A percentile compares a stretch with the other conserved stretches of the same genome.
phyloP scores from a whole-genome alignment of 2,329 filamentous ascomycete species.

The Penicillium crustosum region DNA sequence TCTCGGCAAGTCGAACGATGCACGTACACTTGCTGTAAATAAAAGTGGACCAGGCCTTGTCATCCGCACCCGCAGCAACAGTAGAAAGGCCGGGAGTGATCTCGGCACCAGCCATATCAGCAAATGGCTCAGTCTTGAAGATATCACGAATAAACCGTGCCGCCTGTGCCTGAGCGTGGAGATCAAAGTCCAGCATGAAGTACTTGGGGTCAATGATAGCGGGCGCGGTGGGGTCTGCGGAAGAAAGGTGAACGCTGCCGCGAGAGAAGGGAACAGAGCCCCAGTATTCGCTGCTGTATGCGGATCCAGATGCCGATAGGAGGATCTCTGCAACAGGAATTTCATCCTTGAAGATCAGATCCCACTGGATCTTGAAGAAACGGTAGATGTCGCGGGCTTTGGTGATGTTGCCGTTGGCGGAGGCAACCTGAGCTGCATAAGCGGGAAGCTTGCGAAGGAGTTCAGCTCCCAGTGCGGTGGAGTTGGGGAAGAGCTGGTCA shows the following conservation, averaged over 20 bases:
- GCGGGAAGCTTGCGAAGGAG: slow-evolving; percentile 21
- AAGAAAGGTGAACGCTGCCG: slow-evolving; percentile 32
- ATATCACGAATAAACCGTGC: slow-evolving; percentile 25
- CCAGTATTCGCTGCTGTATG: slow-evolving; percentile 27
- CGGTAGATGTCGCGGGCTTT: slow-evolving; percentile 21
- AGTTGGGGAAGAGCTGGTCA: slow-evolving; percentile 26
- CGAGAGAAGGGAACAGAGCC: slow-evolving; percentile 34
- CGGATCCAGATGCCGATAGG: slow-evolving; percentile 19
- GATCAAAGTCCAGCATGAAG: slow-evolving; percentile 32
- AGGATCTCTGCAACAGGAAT: slow-evolving; percentile 33
- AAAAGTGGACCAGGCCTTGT: slow-evolving; percentile 26
- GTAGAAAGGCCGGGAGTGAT: slow-evolving; percentile 20
- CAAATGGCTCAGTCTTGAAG: slow-evolving; percentile 22
- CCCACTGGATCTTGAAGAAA: slow-evolving; percentile 31
- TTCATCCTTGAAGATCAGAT: slow-evolving; percentile 28
- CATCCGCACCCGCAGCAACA: slow-evolving; percentile 24
- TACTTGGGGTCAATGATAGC: slow-evolving; percentile 35
- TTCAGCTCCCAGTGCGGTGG: slow-evolving; percentile 16
- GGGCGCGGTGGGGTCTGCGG: slow-evolving; percentile 23
- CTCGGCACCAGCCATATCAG: slow-evolving; percentile 18
- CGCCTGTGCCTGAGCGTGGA: slow-evolving; percentile 22
- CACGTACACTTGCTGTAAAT: slow-evolving; percentile 28
- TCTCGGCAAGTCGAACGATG: background rate
- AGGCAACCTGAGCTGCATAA: slow-evolving; percentile 25
- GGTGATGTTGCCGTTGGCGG: slow-evolving; percentile 17